Conservation (phyloP, 495 filamentous ascomycete genomes). For the Penicillium bialowiezense region DNA sequence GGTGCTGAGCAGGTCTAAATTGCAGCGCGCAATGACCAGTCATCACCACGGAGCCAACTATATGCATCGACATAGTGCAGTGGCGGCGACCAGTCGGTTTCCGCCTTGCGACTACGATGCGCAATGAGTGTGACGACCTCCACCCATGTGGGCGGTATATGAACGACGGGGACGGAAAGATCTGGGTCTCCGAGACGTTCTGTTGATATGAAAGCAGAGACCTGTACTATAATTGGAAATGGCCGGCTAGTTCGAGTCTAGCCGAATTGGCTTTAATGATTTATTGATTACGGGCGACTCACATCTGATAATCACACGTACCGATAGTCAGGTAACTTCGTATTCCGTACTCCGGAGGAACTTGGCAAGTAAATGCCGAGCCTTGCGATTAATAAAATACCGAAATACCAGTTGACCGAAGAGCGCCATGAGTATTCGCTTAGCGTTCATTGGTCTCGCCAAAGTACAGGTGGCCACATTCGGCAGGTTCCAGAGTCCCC, state of each 20-base stretch:
- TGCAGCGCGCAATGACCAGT: conserved; percentile 1
- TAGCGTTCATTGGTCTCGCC: background rate
- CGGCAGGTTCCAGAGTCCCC: conserved; percentile 6
- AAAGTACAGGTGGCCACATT: conserved; percentile 14
- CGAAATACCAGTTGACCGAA: background rate
- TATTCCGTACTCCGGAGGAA: background rate
- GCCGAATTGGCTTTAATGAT: conserved; percentile 8
- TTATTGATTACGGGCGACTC: background rate
- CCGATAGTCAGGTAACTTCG: background rate
- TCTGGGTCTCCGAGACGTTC: background rate
- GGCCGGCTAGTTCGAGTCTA: background rate
- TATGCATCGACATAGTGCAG: background rate
- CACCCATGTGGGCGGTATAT: background rate
- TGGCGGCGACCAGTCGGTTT: background rate
- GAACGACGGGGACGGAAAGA: background rate
- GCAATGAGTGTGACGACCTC: background rate
- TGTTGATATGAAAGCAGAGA: conserved; percentile 5
- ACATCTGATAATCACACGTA: conserved; percentile 5
- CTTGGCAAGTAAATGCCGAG: background rate
- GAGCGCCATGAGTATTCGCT: background rate
- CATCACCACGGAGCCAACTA: background rate
- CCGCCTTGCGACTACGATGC: background rate
- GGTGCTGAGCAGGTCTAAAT: conserved; percentile 83
- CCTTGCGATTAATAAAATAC: background rate
- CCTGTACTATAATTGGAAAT: conserved; percentile 17